These are phyloP conservation scores for Chenopodium quinoa DNA, from an alignment of 148 eudicot genomes.

Conservation along the genomic window DNA sequence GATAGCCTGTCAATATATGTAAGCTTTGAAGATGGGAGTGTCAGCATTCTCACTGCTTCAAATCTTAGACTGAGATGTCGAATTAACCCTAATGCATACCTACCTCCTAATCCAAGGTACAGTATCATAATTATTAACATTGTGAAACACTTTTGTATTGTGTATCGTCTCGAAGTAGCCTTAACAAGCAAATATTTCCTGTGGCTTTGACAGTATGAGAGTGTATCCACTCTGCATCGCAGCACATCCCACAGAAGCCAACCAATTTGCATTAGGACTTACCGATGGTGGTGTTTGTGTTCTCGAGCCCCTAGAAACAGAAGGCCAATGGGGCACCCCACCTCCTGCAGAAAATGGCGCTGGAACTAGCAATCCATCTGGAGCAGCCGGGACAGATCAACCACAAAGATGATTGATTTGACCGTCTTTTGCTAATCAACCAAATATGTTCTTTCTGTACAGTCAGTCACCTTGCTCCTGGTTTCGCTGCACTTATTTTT, in stretches of 20 bases:
- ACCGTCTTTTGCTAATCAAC: background rate
- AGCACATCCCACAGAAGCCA: constrained; percentile 85
- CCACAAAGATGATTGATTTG: constrained; percentile 41
- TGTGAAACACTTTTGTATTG: background rate
- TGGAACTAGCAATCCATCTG: constrained; percentile 53
- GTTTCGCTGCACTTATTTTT: constrained; percentile 29
- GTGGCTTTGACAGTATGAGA: constrained; percentile 41
- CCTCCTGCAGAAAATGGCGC: constrained; percentile 73
- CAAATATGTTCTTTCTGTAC: constrained; percentile 22
- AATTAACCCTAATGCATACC: constrained; percentile 68
- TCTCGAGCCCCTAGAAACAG: constrained; percentile 86
- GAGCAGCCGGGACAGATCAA: constrained; percentile 48
- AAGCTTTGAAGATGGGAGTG: constrained; percentile 78
- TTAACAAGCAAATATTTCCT: constrained; percentile 4
- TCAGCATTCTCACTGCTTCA: constrained; percentile 77
- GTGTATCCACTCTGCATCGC: constrained; percentile 79
- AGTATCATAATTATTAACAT: constrained; percentile 11
- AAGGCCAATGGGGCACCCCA: constrained; percentile 85
- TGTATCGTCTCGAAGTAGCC: background rate
- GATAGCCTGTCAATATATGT: constrained; percentile 81
- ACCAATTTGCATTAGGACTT: constrained; percentile 91
- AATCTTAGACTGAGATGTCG: constrained; percentile 74
- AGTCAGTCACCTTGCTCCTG: constrained; percentile 26
- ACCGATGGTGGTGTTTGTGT: constrained; percentile 80
- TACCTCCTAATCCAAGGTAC: constrained; percentile 72